Percentiles rank a stretch among this genome's conserved stretches.
Conservation (phyloP, 257 asterid genomes). For the Orobanche coerulescens region DNA sequence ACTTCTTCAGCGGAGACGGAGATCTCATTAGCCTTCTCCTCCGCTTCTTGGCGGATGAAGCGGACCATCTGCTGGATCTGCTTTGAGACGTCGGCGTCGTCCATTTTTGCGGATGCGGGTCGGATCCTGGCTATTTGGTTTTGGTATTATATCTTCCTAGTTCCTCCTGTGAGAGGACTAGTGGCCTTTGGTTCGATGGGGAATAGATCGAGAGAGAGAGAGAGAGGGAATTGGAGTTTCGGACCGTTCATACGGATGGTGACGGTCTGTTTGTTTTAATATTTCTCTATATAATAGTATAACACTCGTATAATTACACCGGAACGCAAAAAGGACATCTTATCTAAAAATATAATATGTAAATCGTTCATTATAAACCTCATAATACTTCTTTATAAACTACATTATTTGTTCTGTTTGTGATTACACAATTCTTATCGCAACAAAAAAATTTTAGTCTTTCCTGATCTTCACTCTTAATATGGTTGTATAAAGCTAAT, state of each 20-base stretch:
- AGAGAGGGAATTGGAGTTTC: neutral
- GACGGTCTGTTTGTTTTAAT: neutral
- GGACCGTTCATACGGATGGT: neutral
- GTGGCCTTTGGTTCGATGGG: neutral
- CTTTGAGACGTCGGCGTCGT: constrained; percentile 87
- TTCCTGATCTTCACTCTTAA: too few relatives aligned
- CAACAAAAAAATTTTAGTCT: too few relatives aligned
- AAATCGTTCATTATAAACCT: too few relatives aligned
- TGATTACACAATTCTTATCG: too few relatives aligned
- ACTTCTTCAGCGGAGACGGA: constrained; percentile 97
- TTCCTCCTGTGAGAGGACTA: neutral
- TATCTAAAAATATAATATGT: too few relatives aligned
- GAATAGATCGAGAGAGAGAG: neutral
- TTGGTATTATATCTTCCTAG: neutral
- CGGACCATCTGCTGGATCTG: constrained; percentile 99
- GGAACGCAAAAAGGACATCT: too few relatives aligned
- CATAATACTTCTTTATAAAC: too few relatives aligned
- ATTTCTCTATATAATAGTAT: neutral
- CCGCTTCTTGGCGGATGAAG: constrained; percentile 97
- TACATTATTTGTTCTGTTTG: too few relatives aligned
- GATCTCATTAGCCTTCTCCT: constrained; percentile 95
- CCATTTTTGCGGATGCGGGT: constrained; percentile 44
- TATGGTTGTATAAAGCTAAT: too few relatives aligned
- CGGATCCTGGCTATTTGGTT: constrained; percentile 18
- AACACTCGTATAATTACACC: too few relatives aligned